Percentiles rank a stretch among this genome's conserved stretches.
These are phyloP conservation scores for Cymbidium sinense DNA, from an alignment of 106 monocot species.

Conservation along the genomic window DNA sequence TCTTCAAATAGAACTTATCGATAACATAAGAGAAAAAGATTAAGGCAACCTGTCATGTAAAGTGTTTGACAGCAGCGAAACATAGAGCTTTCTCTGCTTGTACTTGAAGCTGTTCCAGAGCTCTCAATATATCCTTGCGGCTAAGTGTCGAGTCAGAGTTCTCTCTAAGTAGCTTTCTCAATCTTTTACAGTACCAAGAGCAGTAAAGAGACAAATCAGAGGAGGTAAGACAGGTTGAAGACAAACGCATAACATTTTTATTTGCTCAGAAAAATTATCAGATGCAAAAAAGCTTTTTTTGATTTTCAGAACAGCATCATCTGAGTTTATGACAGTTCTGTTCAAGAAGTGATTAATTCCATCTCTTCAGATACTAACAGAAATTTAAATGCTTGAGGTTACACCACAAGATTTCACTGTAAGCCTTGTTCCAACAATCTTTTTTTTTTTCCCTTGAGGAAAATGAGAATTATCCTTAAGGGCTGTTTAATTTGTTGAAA, in stretches of 20 bases:
- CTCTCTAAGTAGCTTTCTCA: constrained; percentile 4
- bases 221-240: neutral
- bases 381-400: no score
- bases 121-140: constrained; percentile 6
- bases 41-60: neutral
- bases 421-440: no score
- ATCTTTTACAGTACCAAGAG: neutral
- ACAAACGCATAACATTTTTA: neutral
- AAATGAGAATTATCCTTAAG: no score
- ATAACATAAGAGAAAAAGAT: neutral
- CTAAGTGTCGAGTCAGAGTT: neutral
- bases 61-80: constrained; percentile 9
- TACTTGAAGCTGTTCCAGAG: constrained; percentile 1
- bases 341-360: no score
- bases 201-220: neutral
- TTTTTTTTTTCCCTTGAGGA: no score
- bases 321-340: no score
- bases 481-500: no score
- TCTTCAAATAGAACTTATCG: no score
- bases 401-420: no score
- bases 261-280: neutral
- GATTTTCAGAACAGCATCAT: no score
- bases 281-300: no score
- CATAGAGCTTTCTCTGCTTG: neutral
- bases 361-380: no score